Conservation (phyloP, 495 filamentous ascomycete species). For the Neohortaea acidophila region DNA sequence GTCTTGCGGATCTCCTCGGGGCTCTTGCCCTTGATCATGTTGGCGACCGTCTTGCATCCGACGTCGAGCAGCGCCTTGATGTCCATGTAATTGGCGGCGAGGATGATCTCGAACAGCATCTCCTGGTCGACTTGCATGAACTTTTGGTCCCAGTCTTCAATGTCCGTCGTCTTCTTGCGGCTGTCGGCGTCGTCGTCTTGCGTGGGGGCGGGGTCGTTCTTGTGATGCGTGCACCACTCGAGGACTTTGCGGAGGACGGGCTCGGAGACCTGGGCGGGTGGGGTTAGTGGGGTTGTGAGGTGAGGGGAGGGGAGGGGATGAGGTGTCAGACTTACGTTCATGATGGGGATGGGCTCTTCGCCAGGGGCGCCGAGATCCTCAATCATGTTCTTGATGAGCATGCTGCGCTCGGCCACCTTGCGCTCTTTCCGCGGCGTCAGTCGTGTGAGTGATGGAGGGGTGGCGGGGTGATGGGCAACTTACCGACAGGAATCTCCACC, state of each 20-base stretch:
- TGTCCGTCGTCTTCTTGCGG: conserved; percentile 95
- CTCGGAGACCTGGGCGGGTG: conserved; percentile 60
- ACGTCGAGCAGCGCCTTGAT: conserved; percentile 72
- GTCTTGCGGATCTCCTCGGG: conserved; percentile 72
- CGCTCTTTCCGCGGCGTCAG: conserved; percentile 41
- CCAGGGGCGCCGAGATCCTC: conserved; percentile 65
- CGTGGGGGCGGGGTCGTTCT: conserved; percentile 59
- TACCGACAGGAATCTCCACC: conserved; percentile 12
- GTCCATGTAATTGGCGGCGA: conserved; percentile 69
- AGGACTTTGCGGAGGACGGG: conserved; percentile 86
- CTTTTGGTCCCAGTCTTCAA: conserved; percentile 99
- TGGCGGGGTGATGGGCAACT: background rate
- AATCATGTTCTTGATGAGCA: conserved; percentile 95
- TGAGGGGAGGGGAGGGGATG: conserved; percentile 4
- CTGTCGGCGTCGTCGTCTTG: conserved; percentile 82
- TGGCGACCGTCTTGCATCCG: conserved; percentile 71
- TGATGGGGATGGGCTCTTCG: conserved; percentile 60
- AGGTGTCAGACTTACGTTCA: conserved; percentile 49
- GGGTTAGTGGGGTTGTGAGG: conserved; percentile 12
- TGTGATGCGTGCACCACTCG: conserved; percentile 95
- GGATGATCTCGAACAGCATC: conserved; percentile 98
- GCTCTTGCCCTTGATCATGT: conserved; percentile 79
- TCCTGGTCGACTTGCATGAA: conserved; percentile 99
- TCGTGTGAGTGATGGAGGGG: background rate
- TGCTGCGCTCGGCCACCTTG: conserved; percentile 72